Base-by-base conservation (phyloP, 176 grass and related monocot species). In the Poa pratensis region DNA sequence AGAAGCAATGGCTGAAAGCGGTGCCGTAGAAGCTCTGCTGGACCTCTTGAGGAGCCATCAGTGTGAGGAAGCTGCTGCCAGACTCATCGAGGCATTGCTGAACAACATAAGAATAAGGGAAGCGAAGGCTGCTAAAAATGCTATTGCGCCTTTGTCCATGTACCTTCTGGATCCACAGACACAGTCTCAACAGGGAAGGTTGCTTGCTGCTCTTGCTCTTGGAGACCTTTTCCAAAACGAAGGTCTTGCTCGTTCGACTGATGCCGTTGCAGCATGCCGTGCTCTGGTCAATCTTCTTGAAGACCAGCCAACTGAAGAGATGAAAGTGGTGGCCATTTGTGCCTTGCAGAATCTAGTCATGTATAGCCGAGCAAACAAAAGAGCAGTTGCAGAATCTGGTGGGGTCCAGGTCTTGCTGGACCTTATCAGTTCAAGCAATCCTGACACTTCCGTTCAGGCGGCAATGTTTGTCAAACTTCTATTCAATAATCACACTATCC, bases 221-320 rank as follows among this genome's bases (percentile, higher is more conserved):
- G 97, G 97, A 80, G 97, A 99, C 87, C 91, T 99, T 78, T 99
- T 99, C 90, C 97, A 99, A 86, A 99, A 99, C 27, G 97, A 99
- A 87, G 88, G 84, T 78, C 88, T 99, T 78, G 97, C 94, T 86
- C 90, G 97, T 86, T 94, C 88, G 63, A 84, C 91, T 65, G 97
- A 99, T 94, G 90, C 97, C 48, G 97, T 99, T 65, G 91, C 91
- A 58, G 97, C 97, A 77, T 99, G 97, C 80, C 93, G 97, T 12
- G 97, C 97, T 84, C 87, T 99, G 58, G 94, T 99, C 57, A 99
- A 99, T 73, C 97, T 99, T 86, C 94, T 99, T 18, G 97, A 99
- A 94, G 97, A 99, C 63, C 94, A 99, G 59, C 97, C 97, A 84
- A 99, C 97, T 63, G 97, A 99, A 90, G 97, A 99, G 83, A 99